Conservation (phyloP, 2,329 filamentous ascomycete species). For the Coleophoma crateriformis region DNA sequence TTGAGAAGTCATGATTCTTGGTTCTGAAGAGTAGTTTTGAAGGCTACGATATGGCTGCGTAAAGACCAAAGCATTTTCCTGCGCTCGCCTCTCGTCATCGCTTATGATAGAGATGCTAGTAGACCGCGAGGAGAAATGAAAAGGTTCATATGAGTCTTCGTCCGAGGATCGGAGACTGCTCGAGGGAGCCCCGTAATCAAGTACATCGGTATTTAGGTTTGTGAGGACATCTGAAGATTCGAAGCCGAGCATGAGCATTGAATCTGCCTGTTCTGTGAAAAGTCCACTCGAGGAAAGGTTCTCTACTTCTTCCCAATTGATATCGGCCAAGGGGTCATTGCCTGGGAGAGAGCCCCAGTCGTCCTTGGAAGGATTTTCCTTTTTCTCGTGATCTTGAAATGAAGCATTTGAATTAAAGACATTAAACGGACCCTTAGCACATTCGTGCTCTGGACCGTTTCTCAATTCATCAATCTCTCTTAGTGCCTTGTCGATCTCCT, state of each 20-base stretch:
- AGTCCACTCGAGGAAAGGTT: too few relatives aligned
- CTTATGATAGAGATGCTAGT: neutral
- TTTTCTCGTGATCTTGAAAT: neutral
- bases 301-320: too few relatives aligned
- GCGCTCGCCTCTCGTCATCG: neutral
- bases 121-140: neutral
- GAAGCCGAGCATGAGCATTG: too few relatives aligned
- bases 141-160: too few relatives aligned
- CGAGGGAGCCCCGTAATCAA: too few relatives aligned
- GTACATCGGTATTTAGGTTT: too few relatives aligned
- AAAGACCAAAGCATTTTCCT: neutral
- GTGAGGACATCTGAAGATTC: too few relatives aligned
- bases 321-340: too few relatives aligned
- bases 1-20: neutral
- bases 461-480: neutral
- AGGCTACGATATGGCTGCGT: neutral
- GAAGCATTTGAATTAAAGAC: neutral
- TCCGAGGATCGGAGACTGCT: neutral
- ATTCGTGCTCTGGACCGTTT: neutral
- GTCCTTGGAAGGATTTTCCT: neutral
- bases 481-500: neutral
- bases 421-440: neutral
- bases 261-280: too few relatives aligned
- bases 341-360: neutral
- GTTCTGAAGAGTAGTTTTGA: neutral